Conservation (phyloP, 2,329 filamentous ascomycete species). For the Parastagonospora avenae region DNA sequence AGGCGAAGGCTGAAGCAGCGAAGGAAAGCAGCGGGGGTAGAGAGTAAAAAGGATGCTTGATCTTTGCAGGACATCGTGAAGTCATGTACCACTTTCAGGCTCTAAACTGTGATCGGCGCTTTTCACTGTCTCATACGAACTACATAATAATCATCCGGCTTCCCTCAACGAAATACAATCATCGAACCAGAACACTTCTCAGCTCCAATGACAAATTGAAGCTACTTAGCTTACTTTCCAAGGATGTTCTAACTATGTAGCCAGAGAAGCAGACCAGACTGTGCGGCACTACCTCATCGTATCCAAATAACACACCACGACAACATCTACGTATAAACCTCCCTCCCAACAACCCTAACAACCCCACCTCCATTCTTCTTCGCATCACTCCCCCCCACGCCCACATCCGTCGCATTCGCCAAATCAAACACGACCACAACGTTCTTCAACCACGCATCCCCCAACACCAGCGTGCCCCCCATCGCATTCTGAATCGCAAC, state of each 20-base stretch:
- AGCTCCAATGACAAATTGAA: too few species aligned
- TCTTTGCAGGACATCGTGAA: background rate
- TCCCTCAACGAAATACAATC: too few species aligned
- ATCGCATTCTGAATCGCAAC: conserved; percentile 23
- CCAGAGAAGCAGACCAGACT: too few species aligned
- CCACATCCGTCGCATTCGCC: conserved; percentile 19
- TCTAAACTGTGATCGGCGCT: too few species aligned
- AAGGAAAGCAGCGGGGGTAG: background rate
- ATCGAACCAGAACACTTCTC: too few species aligned
- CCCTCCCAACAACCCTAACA: conserved; percentile 46
- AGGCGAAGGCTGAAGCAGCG: background rate
- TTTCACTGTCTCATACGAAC: too few species aligned
- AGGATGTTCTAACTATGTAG: too few species aligned
- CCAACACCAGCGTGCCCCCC: conserved; percentile 36
- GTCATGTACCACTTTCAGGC: too few species aligned
- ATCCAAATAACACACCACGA: background rate
- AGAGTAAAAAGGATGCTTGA: background rate
- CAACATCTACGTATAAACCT: background rate
- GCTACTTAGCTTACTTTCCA: too few species aligned
- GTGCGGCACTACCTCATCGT: background rate
- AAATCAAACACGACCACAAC: conserved; percentile 56
- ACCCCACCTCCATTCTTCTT: conserved; percentile 31
- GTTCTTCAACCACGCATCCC: conserved; percentile 54
- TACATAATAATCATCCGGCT: too few species aligned
- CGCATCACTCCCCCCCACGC: background rate